Base-by-base conservation (phyloP, 2,329 filamentous ascomycete species). In the Fusarium pseudocircinatum region DNA sequence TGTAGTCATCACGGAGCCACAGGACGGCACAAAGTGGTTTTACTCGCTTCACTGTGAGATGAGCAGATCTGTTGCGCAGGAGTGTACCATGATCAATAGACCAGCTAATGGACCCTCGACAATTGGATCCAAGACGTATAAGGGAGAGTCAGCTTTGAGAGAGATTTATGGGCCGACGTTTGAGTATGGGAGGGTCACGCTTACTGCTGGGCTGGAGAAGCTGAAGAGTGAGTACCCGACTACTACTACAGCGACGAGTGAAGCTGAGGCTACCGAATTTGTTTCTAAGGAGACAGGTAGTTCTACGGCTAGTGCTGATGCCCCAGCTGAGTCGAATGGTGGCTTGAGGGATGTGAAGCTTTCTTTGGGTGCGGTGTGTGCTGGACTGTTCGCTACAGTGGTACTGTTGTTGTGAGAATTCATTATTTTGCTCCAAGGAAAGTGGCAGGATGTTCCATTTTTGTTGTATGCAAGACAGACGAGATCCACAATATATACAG, bases 361-460 rank as follows among this genome's bases (percentile, higher is more conserved):
- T 26, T 22, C 28, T 3, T 11, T 53, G 7, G 22, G n/a, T 3
- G 28, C 28, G 2, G 10, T 22, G 10, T 52, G 36, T 8, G 16
- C 37, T 7, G 57, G 36, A 2, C 4, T 60, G 22, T 4, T 60
- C 7, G 18, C 13, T 16, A 15, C 6, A 20, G 11, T 42, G 8
- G 26, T 3, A 42, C 10, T 42, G 8, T 12, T 2, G 18, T 6
- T 20, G 2, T 56, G 26, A 56, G 2, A 0, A 34, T 15, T 1
- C 0, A 4, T 11, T 24, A 4, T 5, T 24, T 2, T 7, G 4
- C 4, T 22, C 0, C 0, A 50, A 7, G 4, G 15, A n/a, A n/a
- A 16, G 3, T 16, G 1, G 13, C 15, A 11, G 8, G 47, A 9
- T 6, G 10, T 11, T 24, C 10, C 5, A 14, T 32, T 4, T 2